Evolutionary conservation across 2,329 filamentous ascomycete species (phyloP).

Genomic region (Ramichloridium luteum): DNA sequence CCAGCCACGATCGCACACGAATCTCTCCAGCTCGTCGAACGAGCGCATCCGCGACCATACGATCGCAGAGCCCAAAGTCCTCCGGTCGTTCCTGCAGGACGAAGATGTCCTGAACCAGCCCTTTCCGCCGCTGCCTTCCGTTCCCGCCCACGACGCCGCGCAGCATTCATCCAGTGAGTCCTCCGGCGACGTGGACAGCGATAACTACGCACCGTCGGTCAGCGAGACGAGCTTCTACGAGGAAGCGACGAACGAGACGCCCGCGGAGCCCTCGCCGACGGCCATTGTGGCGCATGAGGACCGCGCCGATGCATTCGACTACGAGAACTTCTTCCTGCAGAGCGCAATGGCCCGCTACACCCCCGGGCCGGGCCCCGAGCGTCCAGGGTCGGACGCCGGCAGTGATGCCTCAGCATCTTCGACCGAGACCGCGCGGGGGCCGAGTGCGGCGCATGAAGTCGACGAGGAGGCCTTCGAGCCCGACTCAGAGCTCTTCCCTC

Average conservation of each 20-base stretch:
- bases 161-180: constrained; percentile 2
- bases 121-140: no score
- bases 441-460: constrained; percentile 9
- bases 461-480: constrained; percentile 13
- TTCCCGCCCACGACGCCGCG: no score
- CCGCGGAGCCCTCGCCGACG: no score
- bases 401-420: constrained; percentile 32
- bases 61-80: no score
- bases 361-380: constrained; percentile 38
- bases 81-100: no score
- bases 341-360: constrained; percentile 75
- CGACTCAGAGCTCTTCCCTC: constrained; percentile 14
- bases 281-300: constrained; percentile 59
- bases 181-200: constrained; percentile 7
- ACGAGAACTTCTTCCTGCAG: constrained; percentile 89
- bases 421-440: constrained; percentile 37
- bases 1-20: constrained; percentile 3
- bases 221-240: constrained; percentile 36
- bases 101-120: constrained; percentile 18
- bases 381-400: constrained; percentile 12
- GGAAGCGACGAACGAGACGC: constrained; percentile 24
- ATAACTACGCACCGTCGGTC: constrained; percentile 11
- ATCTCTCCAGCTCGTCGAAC: no score
- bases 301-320: constrained; percentile 89
- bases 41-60: no score